Conservation (phyloP, 805 yeast species). For the Candida multigemmis region DNA sequence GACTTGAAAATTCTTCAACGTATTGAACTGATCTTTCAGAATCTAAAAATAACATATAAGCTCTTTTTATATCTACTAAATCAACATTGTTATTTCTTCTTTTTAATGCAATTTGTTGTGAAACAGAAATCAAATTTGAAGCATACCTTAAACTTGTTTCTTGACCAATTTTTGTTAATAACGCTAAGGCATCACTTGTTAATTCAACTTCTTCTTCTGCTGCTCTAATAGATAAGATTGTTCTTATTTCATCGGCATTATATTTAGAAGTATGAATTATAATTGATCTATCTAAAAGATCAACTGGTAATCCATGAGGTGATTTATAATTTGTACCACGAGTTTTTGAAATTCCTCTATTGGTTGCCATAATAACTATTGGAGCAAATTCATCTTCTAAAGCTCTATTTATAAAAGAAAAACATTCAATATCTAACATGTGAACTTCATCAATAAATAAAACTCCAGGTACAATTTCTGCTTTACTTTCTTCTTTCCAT, state of each 20-base stretch:
- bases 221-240: slow-evolving; percentile 82
- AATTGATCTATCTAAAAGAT: slow-evolving; percentile 86
- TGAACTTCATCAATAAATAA: slow-evolving; percentile 96
- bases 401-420: slow-evolving; percentile 92
- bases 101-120: slow-evolving; percentile 78
- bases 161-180: slow-evolving; percentile 80
- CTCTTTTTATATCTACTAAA: slow-evolving; percentile 76
- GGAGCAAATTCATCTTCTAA: slow-evolving; percentile 96
- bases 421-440: slow-evolving; percentile 96
- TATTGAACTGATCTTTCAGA: slow-evolving; percentile 82
- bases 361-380: slow-evolving; percentile 95
- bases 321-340: slow-evolving; percentile 91
- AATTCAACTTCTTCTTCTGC: slow-evolving; percentile 90
- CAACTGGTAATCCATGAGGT: slow-evolving; percentile 97
- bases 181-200: slow-evolving; percentile 70
- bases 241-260: slow-evolving; percentile 72
- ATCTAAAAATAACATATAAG: slow-evolving; percentile 81
- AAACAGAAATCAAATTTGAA: slow-evolving; percentile 80
- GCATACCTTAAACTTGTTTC: slow-evolving; percentile 92
- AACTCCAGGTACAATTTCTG: slow-evolving; percentile 96
- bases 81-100: slow-evolving; percentile 68
- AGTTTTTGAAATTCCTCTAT: slow-evolving; percentile 88
- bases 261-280: slow-evolving; percentile 83
- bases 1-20: slow-evolving; percentile 57
- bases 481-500: slow-evolving; percentile 99